Base-by-base conservation (phyloP, 257 asterid genomes). In the Plectranthus barbatus region DNA sequence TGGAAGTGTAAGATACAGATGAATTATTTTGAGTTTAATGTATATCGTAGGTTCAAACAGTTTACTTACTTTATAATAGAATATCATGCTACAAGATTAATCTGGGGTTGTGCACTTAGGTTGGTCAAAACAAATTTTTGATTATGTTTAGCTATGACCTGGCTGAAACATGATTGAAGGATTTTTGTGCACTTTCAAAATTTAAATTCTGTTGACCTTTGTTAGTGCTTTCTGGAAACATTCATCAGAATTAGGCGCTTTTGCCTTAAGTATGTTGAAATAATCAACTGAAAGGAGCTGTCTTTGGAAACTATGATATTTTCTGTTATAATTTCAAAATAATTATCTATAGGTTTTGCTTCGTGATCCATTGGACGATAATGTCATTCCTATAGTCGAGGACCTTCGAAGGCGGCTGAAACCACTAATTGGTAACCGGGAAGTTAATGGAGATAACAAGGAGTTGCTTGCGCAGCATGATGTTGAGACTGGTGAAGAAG, bases 371-470 rank as follows among this genome's bases (percentile, higher is more conserved):
- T 70, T 19, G 29, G 95, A 86, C 60, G 93, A 86, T 42, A 84
- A 83, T 72, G 87, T 88, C 46, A 73, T 82, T 48, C 96, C 98
- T 34, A 77, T 91, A 44, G 85, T 91, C 31, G 93, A 84, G 79
- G 95, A 88, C 75, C 95, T 91, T 7, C 69, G 93, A 77, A 77
- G 96, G 79, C 86, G 83, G 33, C 65, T 91, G 67, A 81, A 82
- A 66, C 79, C 81, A n/a, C 52, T 68, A 45, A 69, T 62, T 77
- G 71, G 77, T 60, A 74, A 82, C 64, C 72, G 42, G 31, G 94
- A 91, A 58, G 86, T 62, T 36, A 80, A 78, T 62, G 87, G 79
- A 63, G 91, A 81, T 71, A 86, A 73, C 65, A 83, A 59, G 41
- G 88, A 79, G 13, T 55, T 49, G 41, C 34, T 64, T 64, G 61